These are phyloP conservation scores for Entophlyctis luteolus DNA, from an alignment of 192 early-diverging fungal genomes.

Conservation along the genomic window DNA sequence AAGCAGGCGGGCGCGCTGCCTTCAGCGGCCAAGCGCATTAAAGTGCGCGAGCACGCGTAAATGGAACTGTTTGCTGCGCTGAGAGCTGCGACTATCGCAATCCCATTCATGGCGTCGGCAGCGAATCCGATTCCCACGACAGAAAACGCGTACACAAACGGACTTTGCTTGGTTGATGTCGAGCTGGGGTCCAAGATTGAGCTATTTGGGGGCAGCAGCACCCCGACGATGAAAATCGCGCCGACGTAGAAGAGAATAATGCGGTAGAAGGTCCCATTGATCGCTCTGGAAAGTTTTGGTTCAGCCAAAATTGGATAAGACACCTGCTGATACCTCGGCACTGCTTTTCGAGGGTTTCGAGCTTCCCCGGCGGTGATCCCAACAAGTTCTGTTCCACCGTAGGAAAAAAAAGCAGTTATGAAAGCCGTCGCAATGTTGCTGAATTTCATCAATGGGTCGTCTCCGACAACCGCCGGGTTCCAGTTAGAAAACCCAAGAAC, in stretches of 20 bases:
- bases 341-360: conserved; percentile 66
- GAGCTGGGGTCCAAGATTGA: not conserved
- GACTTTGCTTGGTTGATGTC: conserved; percentile 23
- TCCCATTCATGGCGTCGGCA: conserved; percentile 67
- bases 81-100: conserved; percentile 9
- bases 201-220: conserved; percentile 60
- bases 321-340: too few relatives aligned
- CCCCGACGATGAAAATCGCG: conserved; percentile 66
- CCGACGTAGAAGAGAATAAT: conserved; percentile 72
- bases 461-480: conserved; percentile 16
- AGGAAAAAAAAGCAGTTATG: conserved; percentile 63
- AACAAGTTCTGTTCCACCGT: conserved; percentile 64
- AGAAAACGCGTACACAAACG: conserved; percentile 66
- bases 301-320: too few relatives aligned
- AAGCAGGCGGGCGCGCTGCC: conserved; percentile 63
- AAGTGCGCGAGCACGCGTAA: conserved; percentile 65
- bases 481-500: conserved; percentile 14
- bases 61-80: conserved; percentile 73
- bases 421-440: conserved; percentile 66
- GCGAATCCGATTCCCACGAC: conserved; percentile 52
- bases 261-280: conserved; percentile 70
- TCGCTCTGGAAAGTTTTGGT: too few relatives aligned
- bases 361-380: conserved; percentile 89
- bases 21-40: conserved; percentile 60
- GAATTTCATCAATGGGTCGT: conserved; percentile 16